Base-by-base conservation (phyloP, 345 rosid species). In the Erysimum cheiranthoides region DNA sequence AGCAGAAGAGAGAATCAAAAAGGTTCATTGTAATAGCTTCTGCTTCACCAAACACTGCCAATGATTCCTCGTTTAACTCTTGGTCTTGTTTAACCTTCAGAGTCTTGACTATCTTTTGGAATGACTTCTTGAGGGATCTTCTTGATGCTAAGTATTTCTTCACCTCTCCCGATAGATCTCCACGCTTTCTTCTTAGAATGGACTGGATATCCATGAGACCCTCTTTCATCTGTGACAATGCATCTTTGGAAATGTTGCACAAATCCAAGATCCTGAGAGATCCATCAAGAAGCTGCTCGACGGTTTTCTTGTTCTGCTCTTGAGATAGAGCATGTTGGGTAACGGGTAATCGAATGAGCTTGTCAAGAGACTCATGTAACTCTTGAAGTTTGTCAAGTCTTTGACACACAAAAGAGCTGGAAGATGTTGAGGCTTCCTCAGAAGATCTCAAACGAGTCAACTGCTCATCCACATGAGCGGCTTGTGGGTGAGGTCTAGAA, bases 241-340 rank as follows among this genome's bases (percentile, higher is more conserved):
- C 80, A 78, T 80, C 85, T 51, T 76, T 78, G 21, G 79, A 47
- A 5, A 61, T 66, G 61, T 66, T 73, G 51, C 83, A 82, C 12
- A 78, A 31, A 3, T 80, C 84, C 70, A 80, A 61, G 64, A 82
- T 62, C 43, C 45, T 47, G 1, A 82, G 79, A 27, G 87, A 78
- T 42, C 81, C 82, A 39, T 82, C 78, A 70, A 85, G 69, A 42
- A 77, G 59, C 53, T 77, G 79, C 10, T 80, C 78, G 0, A 78
- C 72, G 5, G 5, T 36, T 36, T 66, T 65, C 64, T 36, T 70
- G 14, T 65, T 18, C 8, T 79, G 36, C 28, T 76, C 79, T 50
- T 86, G 84, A 57, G 65, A 3, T 5, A 85, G 77, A 30, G 64
- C 62, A 6, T 61, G 54, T 63, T 70, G 83, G 3, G 78, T 43